Base-by-base conservation (phyloP, 2,329 filamentous ascomycete species). In the Colletotrichum plurivorum region DNA sequence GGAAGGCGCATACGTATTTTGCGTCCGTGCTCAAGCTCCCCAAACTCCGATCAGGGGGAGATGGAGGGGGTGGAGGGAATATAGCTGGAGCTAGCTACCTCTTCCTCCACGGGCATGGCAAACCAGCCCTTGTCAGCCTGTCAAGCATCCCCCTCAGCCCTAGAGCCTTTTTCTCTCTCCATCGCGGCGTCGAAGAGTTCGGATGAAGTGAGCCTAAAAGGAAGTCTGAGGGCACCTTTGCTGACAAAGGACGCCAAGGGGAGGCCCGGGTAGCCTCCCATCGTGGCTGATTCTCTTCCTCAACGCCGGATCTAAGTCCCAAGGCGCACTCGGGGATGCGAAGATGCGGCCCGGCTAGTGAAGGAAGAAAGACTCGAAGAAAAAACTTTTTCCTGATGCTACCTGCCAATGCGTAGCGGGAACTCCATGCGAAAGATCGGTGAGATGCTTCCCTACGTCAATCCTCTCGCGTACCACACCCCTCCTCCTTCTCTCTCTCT, bases 371-470 rank as follows among this genome's bases (percentile, higher is more conserved):
- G 15, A 4, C 15, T 43, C 16, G 41, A 16, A 43, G 16, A 43
- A 36, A 36, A 36, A 36, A 36, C 31, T 36, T n/a, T 15, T 43
- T 16, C 16, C 41, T 43, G 15, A 43, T 43, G 6, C 41, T 43
- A 43, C 41, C 41, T 43, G 10, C 41, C 13, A 43, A 43, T 6
- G 16, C 16, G 15, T 13, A 43, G 41, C 41, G 41, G 41, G 41
- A 43, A n/a, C 13, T 43, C 41, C 7, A 36, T 25, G 10, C 5
- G 15, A n/a, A 43, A 43, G 41, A 57, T 64, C 36, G 53, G 41
- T 49, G 41, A 56, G 25, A 41, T 57, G 31, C 31, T 43, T 6
- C 16, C 43, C 43, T 52, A 53, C 62, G 46, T 48, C 55, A 59
- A 59, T 18, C 46, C 59, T 36, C 22, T 13, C 31, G 9, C 45